Evolutionary conservation across 345 rosid genomes (phyloP).

Genomic region (Ailanthus altissimus): DNA sequence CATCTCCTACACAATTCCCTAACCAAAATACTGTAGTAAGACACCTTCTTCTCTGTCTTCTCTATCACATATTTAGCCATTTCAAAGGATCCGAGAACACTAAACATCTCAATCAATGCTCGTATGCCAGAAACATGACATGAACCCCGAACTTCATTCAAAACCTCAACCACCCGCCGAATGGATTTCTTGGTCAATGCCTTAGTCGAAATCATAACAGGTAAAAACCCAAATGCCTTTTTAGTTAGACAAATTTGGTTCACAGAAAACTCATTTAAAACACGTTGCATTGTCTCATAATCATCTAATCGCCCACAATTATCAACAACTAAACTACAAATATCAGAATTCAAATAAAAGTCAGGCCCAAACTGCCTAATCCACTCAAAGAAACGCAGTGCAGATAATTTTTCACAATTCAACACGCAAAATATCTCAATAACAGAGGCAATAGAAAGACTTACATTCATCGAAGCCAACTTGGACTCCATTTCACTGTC

Average conservation of each 20-base stretch:
- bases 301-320: slow-evolving; percentile 55
- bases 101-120: slow-evolving; percentile 42
- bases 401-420: slow-evolving; percentile 39
- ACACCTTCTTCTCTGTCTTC: slow-evolving; percentile 32
- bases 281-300: slow-evolving; percentile 30
- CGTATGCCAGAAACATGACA: slow-evolving; percentile 39
- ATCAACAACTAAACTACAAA: slow-evolving; percentile 49
- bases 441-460: slow-evolving; percentile 32
- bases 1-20: slow-evolving; percentile 36
- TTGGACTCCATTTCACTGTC: slow-evolving; percentile 33
- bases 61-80: slow-evolving; percentile 47
- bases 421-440: slow-evolving; percentile 30
- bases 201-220: slow-evolving; percentile 25
- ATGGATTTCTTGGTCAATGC: slow-evolving; percentile 24
- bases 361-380: slow-evolving; percentile 28
- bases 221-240: slow-evolving; percentile 48
- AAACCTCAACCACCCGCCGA: slow-evolving; percentile 30
- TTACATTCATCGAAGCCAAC: slow-evolving; percentile 35
- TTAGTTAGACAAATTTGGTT: slow-evolving; percentile 28
- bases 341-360: slow-evolving; percentile 27
- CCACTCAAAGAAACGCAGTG: slow-evolving; percentile 49
- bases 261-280: slow-evolving; percentile 34
- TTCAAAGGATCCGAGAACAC: slow-evolving; percentile 35
- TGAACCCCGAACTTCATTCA: slow-evolving; percentile 43
- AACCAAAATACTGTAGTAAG: slow-evolving; percentile 37